Evolutionary conservation across 805 yeast species (phyloP), one percentile per base, ranked within the genome.

Genomic region (Zygotorulaspora florentina): DNA sequence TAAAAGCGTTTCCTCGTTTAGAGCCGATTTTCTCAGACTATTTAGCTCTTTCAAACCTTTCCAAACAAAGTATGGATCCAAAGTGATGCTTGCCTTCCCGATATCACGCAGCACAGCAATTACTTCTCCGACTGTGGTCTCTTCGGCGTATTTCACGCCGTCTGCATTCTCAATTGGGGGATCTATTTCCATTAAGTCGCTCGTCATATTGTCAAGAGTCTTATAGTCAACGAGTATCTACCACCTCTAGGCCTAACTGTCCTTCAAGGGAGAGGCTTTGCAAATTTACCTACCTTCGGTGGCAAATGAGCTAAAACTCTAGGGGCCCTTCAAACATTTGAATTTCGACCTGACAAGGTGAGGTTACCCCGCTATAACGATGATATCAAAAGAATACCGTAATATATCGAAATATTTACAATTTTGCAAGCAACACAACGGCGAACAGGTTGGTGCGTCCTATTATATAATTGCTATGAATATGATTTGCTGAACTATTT

Each of bases 1-100:
- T 8, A 78, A 67, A 48, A 93, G 71, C 9, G 79, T 73, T 11
- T 71, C 75, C 10, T 73, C 72, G 44, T 74, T 76, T 51, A 90
- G 68, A 38, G 36, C 34, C 33, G 76, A 72, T 46, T 82, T 76
- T 68, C 97, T 80, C 51, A 91, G 71, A 1, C 80, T 72, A 7
- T 90, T 86, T 57, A 90, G 72, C 51, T 87, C 95, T 52, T 96
- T 82, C 53, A 93, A 77, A 17, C 87, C 90, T 61, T 85, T 86
- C 66, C 91, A 77, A 38, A 93, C 80, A 67, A 85, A 87, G 54
- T 97, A 79, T 54, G 95, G 87, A 66, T 93, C 99, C 63, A 81
- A 80, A 44, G 80, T 80, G 38, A 77, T 64, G 9, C 83, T 83
- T 2, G 90, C 83, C 66, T 83, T 83, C 12, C 67, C 52, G 16